Base-by-base conservation (phyloP, 176 grass and related monocot species). In the Oryza glumipatula region DNA sequence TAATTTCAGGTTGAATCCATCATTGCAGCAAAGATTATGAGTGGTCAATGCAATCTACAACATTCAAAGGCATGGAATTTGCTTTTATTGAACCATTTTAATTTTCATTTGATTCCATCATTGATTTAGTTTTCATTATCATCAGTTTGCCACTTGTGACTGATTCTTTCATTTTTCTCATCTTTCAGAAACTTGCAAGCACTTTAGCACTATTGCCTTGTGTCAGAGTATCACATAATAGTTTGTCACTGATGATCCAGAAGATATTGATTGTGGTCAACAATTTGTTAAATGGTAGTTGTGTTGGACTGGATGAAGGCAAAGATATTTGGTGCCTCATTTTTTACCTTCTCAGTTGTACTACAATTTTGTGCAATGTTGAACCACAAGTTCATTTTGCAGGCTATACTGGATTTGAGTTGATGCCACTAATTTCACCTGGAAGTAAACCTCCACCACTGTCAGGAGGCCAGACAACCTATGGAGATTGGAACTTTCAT, bases 261-360 rank as follows among this genome's bases (percentile, higher is more conserved):
- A 87, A 94, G 80, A 83, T 89, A 82, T 72, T 91, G 71, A 77
- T 87, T 35, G 56, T 63, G 16, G 88, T 92, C 80, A 88, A 87
- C 79, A 84, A 22, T n/a, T 69, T 94, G 67, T 72, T 94, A 35
- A 83, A 87, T 82, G 81, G 85, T 38, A 74, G 68, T 74, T 89
- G 91, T 24, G 30, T 80, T 73, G 87, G 87, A 77, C 73, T 91
- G 45, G 70, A 84, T 85, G 86, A 88, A 76, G 84, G 89, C 86
- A 88, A 38, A 38, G 17, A 26, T 11, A 63, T n/a, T 65, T 68
- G 9, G 14, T 16, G 51, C 43, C 65, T 15, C 38, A 46, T 30
- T n/a, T 11, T 45, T 36, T 83, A 32, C 33, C 61, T 60, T 36
- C 5, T 38, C 47, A 52, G 69, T 23, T 10, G 8, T 60, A 67